Conservation (phyloP, 805 yeast genomes). For the Komagataella mondaviorum region DNA sequence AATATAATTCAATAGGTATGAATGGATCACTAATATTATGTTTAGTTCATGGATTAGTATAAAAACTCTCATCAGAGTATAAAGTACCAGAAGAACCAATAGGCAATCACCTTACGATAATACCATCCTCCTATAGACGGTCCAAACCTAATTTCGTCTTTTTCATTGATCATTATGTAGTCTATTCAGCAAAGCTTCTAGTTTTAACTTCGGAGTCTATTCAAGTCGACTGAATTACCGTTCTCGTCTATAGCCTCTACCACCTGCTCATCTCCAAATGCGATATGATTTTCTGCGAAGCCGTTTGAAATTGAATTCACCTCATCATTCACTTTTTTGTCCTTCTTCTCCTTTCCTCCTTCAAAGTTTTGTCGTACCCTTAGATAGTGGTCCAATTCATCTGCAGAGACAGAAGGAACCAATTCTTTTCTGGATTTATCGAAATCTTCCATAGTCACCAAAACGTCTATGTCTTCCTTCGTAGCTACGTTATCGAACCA, state of each 20-base stretch:
- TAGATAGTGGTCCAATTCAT: slow-evolving; percentile 74
- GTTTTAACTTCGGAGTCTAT: too few relatives aligned
- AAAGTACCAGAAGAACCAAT: too few relatives aligned
- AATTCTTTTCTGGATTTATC: slow-evolving; percentile 59
- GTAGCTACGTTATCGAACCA: slow-evolving; percentile 84
- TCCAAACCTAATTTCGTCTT: too few relatives aligned
- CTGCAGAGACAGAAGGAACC: slow-evolving; percentile 76
- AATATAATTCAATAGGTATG: too few relatives aligned
- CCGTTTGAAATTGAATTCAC: neutral
- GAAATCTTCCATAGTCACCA: slow-evolving; percentile 63
- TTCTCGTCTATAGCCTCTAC: neutral
- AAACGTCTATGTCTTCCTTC: slow-evolving; percentile 50
- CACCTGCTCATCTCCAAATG: neutral
- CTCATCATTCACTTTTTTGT: neutral
- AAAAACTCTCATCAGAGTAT: too few relatives aligned
- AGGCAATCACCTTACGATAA: too few relatives aligned
- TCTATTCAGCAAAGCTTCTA: neutral
- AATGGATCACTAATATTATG: too few relatives aligned
- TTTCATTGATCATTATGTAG: neutral
- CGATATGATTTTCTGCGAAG: neutral
- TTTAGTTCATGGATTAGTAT: too few relatives aligned
- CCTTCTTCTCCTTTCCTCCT: slow-evolving; percentile 20
- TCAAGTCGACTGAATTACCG: neutral
- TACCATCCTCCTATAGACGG: too few relatives aligned
- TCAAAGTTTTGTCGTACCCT: slow-evolving; percentile 74